Conservation (phyloP, 116 monocot species). For the Zostera marina region DNA sequence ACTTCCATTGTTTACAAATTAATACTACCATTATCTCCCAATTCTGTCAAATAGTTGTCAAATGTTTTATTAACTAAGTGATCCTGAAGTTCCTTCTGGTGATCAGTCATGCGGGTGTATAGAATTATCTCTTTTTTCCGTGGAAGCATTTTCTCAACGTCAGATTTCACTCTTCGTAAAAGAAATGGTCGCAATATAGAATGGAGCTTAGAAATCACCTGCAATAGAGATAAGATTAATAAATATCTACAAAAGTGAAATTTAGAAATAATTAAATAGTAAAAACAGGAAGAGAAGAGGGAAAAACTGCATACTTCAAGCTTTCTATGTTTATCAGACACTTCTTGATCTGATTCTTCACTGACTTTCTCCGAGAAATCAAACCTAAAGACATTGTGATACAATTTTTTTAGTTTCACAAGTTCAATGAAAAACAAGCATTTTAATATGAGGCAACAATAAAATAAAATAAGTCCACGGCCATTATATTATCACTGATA, state of each 20-base stretch:
- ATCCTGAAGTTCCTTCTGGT: constrained; percentile 65
- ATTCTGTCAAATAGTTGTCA: constrained; percentile 42
- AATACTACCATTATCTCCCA: constrained; percentile 19
- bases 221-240: not conserved
- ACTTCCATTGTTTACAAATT: not conserved
- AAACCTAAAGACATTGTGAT: constrained; percentile 45
- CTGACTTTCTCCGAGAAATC: constrained; percentile 53
- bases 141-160: constrained; percentile 91
- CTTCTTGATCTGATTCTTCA: constrained; percentile 35
- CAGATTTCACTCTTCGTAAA: constrained; percentile 72
- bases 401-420: not conserved
- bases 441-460: not conserved
- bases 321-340: constrained; percentile 57
- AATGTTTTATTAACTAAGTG: constrained; percentile 65
- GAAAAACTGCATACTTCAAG: constrained; percentile 30
- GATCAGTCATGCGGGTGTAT: constrained; percentile 81
- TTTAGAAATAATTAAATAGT: not conserved
- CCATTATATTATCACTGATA: too few relatives aligned
- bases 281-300: not conserved
- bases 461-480: not conserved
- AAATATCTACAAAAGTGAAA: not conserved
- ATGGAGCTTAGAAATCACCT: constrained; percentile 93
- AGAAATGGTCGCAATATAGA: constrained; percentile 89
- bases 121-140: constrained; percentile 93
- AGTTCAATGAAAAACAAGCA: not conserved